These are phyloP conservation scores for Globisporangium cederbergense DNA, from an alignment of 352 stramenopile species.

Conservation along the genomic window DNA sequence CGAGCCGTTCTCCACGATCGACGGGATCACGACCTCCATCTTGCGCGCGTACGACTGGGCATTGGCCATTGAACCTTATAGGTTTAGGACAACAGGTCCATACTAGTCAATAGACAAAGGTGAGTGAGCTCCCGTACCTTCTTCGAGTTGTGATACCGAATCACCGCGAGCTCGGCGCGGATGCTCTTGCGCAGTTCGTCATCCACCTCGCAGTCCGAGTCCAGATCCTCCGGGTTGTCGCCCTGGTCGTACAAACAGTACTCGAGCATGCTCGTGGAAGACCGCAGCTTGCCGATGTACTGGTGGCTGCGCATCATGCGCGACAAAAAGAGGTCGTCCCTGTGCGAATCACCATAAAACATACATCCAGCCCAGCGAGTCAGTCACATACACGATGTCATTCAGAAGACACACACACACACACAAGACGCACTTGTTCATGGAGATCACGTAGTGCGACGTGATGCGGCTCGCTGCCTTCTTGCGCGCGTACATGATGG, in stretches of 20 bases:
- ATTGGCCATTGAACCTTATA: background rate
- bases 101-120: too few relatives aligned
- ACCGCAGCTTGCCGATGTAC: slow-evolving; percentile 85
- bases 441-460: slow-evolving; percentile 85
- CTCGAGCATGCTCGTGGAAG: slow-evolving; percentile 78
- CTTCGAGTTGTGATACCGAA: slow-evolving; percentile 70
- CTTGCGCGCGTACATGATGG: slow-evolving; percentile 83
- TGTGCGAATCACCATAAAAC: slow-evolving; percentile 9
- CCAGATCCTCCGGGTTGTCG: slow-evolving; percentile 81
- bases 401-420: background rate
- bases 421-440: slow-evolving; percentile 51
- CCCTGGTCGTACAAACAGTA: slow-evolving; percentile 85
- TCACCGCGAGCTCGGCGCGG: slow-evolving; percentile 64
- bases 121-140: slow-evolving; percentile 33
- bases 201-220: slow-evolving; percentile 77
- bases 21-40: slow-evolving; percentile 82
- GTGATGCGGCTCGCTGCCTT: slow-evolving; percentile 71
- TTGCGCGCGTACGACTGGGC: slow-evolving; percentile 61
- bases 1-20: slow-evolving; percentile 57
- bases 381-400: background rate
- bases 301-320: slow-evolving; percentile 80
- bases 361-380: background rate
- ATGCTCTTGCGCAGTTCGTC: slow-evolving; percentile 76
- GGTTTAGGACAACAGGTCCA: too few relatives aligned
- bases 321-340: slow-evolving; percentile 77